Conservation (phyloP, 2,329 filamentous ascomycete species). For the Cryphonectria carpinicola region DNA sequence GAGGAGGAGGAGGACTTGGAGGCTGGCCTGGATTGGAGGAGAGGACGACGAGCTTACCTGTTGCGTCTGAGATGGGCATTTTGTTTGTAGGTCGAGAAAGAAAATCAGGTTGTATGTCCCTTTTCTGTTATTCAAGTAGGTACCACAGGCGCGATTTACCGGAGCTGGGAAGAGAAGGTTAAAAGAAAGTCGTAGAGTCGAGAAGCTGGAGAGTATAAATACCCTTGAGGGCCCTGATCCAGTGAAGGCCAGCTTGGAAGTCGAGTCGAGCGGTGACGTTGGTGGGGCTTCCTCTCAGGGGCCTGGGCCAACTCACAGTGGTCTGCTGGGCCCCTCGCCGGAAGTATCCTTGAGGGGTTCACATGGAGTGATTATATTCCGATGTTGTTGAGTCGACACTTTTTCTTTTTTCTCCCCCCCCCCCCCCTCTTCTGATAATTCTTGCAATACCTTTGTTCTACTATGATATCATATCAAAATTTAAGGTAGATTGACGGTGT, state of each 20-base stretch:
- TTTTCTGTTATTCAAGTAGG: background rate
- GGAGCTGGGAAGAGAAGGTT: background rate
- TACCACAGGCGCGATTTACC: background rate
- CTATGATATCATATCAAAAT: slow-evolving; percentile 1
- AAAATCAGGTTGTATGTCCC: background rate
- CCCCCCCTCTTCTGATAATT: too few species aligned
- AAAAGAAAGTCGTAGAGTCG: slow-evolving; percentile 3
- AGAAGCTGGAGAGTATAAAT: slow-evolving; percentile 13
- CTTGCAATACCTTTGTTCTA: background rate
- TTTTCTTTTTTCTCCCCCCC: too few species aligned
- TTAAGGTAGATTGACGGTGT: background rate
- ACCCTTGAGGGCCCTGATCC: slow-evolving; percentile 3
- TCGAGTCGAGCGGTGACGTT: slow-evolving; percentile 10
- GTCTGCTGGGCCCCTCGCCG: slow-evolving; percentile 13
- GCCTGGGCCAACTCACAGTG: background rate
- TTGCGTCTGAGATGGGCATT: slow-evolving; percentile 31
- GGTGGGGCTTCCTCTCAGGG: slow-evolving; percentile 13
- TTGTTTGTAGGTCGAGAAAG: background rate
- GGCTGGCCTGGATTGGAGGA: slow-evolving; percentile 79
- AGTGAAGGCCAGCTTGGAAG: slow-evolving; percentile 8
- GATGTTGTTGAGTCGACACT: background rate
- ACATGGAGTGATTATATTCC: background rate
- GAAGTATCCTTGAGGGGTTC: background rate
- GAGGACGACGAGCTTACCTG: slow-evolving; percentile 27
- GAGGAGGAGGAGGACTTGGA: slow-evolving; percentile 84